Evolutionary conservation across 2,329 filamentous ascomycete species (phyloP), one percentile per base, ranked within the genome.

Genomic region (Calonectria pauciramosa): DNA sequence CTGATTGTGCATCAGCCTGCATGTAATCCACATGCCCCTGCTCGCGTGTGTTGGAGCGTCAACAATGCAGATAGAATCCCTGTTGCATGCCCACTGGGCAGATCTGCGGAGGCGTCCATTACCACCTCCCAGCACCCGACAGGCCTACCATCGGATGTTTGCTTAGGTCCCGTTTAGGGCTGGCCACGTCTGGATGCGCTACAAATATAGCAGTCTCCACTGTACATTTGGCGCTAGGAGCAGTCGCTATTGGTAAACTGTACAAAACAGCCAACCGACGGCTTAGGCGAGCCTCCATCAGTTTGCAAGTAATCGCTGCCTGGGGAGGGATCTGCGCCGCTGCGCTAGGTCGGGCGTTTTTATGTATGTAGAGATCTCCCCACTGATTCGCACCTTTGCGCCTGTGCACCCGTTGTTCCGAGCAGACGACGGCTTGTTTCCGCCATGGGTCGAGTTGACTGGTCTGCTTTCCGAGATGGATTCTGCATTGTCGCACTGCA

Each of bases 1-100:
- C 23, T 63, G 56, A 63, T 63, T 63, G 56, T 63, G 56, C 56
- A 63, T 63, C 38, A 63, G 56, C 56, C 56, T 63, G 56, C 56
- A 63, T 63, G 56, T 28, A 63, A 41, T 26, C 56, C 23, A 11
- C 56, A 41, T 63, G 56, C 34, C 36, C 56, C 56, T 63, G 23
- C 56, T 41, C 56, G 38, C 14, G 23, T 36, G 56, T 28, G 34
- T n/a, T 63, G 56, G 23, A 38, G 4, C 38, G 23, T 41, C 13
- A 38, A 60, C 56, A 60, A 60, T 26, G 56, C 23, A 63, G 18
- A 63, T 38, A 13, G 36, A 60, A 38, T 41, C 56, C 56, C 14
- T 28, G 52, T 26, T 16, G 32, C 18, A 41, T 28, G 56, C 23
- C 56, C 34, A 63, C 56, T 41, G 56, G 34, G 14, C 26, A 38